Base-by-base conservation (phyloP, 1,284 basidiomycete species). In the Trametes hirsuta region DNA sequence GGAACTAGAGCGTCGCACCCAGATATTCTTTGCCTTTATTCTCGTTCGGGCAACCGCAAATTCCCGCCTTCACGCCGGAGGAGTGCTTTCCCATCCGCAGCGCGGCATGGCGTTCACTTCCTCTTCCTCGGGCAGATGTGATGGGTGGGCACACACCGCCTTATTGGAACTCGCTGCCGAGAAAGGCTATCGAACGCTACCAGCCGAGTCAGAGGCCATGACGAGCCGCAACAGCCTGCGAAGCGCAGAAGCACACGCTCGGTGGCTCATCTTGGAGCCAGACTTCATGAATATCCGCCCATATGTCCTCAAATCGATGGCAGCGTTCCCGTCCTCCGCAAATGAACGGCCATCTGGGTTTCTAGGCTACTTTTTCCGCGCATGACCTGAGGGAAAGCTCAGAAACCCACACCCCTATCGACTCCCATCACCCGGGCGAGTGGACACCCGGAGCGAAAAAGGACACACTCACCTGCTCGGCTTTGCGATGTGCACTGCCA, bases 1-100 rank as follows among this genome's bases (percentile, higher is more conserved):
- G 66, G 69, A 58, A 64, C 61, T 69, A 68, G 68, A 66, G 71
- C 69, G 70, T 62, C 61, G 61, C 53, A 55, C 62, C 58, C 50
- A 63, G 61, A 67, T 62, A 64, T 65, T 58, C 62, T 47, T 64
- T 64, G 66, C 69, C 70, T 69, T 74, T 74, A 71, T 74, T 67
- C 72, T 69, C 62, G 66, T 67, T 66, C 68, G 62, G 72, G 73
- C 67, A 73, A 67, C 50, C 62, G 55, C 51, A 51, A 54, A 60
- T 60, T 53, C 55, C 53, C 59, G 49, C 44, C 40, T 65, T 60
- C 55, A 46, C 47, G 46, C 55, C 60, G 50, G 58, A 40, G 39
- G 39, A 40, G 39, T 35, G n/a, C 50, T 46, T 67, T 64, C 60
- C 61, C 59, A 53, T 56, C 56, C 66, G 61, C 65, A 61, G 62